Evolutionary conservation across 352 stramenopile species (phyloP).

Genomic region (Phytophthora aleatoria): DNA sequence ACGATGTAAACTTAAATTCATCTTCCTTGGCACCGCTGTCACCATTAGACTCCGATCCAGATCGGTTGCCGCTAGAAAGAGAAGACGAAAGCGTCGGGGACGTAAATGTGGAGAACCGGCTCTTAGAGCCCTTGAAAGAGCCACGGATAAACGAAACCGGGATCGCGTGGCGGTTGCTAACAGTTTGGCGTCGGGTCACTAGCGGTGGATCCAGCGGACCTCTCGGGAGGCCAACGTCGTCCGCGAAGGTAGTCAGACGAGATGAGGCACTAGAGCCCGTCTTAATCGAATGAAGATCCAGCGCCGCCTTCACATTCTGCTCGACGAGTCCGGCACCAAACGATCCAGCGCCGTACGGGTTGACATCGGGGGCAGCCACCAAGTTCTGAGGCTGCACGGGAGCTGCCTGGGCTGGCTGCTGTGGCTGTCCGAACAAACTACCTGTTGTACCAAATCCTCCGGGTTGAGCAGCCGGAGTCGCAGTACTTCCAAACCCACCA

Average conservation of each 20-base stretch:
- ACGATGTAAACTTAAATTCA: slow-evolving; percentile 72
- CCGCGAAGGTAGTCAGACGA: slow-evolving; percentile 59
- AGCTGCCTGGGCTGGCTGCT: slow-evolving; percentile 35
- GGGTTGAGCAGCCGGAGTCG: slow-evolving; percentile 31
- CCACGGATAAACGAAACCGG: slow-evolving; percentile 78
- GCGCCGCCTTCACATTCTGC: slow-evolving; percentile 63
- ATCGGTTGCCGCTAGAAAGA: slow-evolving; percentile 25
- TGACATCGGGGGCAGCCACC: slow-evolving; percentile 60
- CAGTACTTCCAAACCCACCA: slow-evolving; percentile 46
- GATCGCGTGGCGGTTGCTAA: slow-evolving; percentile 55
- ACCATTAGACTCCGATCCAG: slow-evolving; percentile 19
- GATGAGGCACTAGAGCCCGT: slow-evolving; percentile 51
- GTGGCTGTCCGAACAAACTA: slow-evolving; percentile 41
- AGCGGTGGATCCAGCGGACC: slow-evolving; percentile 60
- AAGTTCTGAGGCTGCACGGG: slow-evolving; percentile 49
- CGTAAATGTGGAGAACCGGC: slow-evolving; percentile 60
- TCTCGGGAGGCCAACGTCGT: slow-evolving; percentile 75
- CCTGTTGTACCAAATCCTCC: slow-evolving; percentile 41
- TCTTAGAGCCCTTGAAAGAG: slow-evolving; percentile 78
- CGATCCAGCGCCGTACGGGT: slow-evolving; percentile 59
- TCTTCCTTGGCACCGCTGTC: slow-evolving; percentile 40
- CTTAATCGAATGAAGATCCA: slow-evolving; percentile 67
- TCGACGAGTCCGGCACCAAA: slow-evolving; percentile 64
- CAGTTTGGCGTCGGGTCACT: slow-evolving; percentile 59
- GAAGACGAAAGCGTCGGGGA: slow-evolving; percentile 24